Percentiles rank a stretch among this genome's conserved stretches.
These are phyloP conservation scores for Castanea mollissima DNA, from an alignment of 306 rosid species.

Conservation along the genomic window DNA sequence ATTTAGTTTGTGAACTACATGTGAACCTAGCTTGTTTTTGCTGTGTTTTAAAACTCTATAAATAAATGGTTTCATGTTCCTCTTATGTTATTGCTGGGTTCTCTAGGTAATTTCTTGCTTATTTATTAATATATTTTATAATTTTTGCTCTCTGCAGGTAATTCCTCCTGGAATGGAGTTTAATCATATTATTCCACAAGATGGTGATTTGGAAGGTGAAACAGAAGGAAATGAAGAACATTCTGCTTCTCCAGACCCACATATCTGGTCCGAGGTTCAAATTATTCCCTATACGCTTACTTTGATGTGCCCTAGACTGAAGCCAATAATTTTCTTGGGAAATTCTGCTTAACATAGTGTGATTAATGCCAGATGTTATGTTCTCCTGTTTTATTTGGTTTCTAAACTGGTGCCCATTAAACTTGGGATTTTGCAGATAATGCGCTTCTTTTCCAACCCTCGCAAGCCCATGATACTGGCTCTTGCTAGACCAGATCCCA, in stretches of 20 bases:
- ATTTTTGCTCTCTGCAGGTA: slow-evolving; percentile 46
- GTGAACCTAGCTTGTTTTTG: not conserved
- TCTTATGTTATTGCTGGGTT: slow-evolving; percentile 5
- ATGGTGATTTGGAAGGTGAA: slow-evolving; percentile 87
- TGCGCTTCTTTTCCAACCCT: slow-evolving; percentile 96
- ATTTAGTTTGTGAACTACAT: not conserved
- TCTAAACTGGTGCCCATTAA: slow-evolving; percentile 24
- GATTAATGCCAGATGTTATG: slow-evolving; percentile 13
- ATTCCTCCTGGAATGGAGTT: slow-evolving; percentile 99
- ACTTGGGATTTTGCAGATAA: slow-evolving; percentile 55
- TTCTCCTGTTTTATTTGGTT: slow-evolving; percentile 20
- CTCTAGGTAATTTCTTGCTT: slow-evolving; percentile 15
- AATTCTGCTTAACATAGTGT: slow-evolving; percentile 19
- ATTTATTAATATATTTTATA: slow-evolving; percentile 19
- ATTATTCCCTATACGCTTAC: slow-evolving; percentile 33
- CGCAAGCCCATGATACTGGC: slow-evolving; percentile 98
- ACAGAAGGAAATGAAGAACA: slow-evolving; percentile 80
- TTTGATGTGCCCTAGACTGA: slow-evolving; percentile 16
- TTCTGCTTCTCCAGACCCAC: slow-evolving; percentile 83
- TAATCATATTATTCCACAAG: slow-evolving; percentile 86
- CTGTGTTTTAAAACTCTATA: not conserved
- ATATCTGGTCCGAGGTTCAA: slow-evolving; percentile 92
- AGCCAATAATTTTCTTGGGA: slow-evolving; percentile 19
- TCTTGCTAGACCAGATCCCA: slow-evolving; percentile 98
- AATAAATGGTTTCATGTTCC: slow-evolving; percentile 22